These are phyloP conservation scores for Coemansia sp. DNA, from an alignment of 192 early-diverging fungal species.

Conservation along the genomic window DNA sequence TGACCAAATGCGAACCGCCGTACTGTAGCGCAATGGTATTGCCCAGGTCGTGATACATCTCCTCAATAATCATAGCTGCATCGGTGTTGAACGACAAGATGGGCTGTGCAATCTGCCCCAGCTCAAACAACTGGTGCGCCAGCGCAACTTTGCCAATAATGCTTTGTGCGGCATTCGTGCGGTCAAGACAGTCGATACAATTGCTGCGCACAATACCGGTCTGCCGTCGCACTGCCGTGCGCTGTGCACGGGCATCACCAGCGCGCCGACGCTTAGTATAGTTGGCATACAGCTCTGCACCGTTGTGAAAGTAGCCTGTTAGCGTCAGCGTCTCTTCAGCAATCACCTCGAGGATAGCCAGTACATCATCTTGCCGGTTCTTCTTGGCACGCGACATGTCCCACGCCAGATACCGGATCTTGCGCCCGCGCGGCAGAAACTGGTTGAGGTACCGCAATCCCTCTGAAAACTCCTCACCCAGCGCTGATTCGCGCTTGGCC, in stretches of 20 bases:
- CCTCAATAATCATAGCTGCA: constrained; percentile 87
- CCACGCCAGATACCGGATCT: constrained; percentile 90
- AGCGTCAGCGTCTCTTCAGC: constrained; percentile 79
- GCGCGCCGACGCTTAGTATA: constrained; percentile 24
- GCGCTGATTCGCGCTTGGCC: constrained; percentile 77
- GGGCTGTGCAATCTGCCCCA: constrained; percentile 80
- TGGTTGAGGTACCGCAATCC: constrained; percentile 86
- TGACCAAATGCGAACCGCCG: constrained; percentile 96
- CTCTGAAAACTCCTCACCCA: constrained; percentile 83
- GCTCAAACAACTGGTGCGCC: constrained; percentile 85
- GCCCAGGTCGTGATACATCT: constrained; percentile 97
- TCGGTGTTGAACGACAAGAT: constrained; percentile 89
- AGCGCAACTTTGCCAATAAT: constrained; percentile 93
- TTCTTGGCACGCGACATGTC: constrained; percentile 98
- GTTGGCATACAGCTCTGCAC: constrained; percentile 63
- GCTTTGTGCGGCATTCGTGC: constrained; percentile 97
- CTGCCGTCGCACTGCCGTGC: constrained; percentile 47
- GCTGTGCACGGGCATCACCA: constrained; percentile 42
- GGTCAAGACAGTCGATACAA: constrained; percentile 97
- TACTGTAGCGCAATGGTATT: constrained; percentile 96
- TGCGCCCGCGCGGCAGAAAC: constrained; percentile 75
- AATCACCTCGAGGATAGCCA: constrained; percentile 83
- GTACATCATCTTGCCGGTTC: constrained; percentile 85
- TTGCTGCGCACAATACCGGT: constrained; percentile 91
- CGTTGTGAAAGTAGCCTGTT: constrained; percentile 93